Evolutionary conservation across 352 stramenopile genomes (phyloP), one percentile per base, ranked within the genome.

Genomic region (Globisporangium perplexum): DNA sequence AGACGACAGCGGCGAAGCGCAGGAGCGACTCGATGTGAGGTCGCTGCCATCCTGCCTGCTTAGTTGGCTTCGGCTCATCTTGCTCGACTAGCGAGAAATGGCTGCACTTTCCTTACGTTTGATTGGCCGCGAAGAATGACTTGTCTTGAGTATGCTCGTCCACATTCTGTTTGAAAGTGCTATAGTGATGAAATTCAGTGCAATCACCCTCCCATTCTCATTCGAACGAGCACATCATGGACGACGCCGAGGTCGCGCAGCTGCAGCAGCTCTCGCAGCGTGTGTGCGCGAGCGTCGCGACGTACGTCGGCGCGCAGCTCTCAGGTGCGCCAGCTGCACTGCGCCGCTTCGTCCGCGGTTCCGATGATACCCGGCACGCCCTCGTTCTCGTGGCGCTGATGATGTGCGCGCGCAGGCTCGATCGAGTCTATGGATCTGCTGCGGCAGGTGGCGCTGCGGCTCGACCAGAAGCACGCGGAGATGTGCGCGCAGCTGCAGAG

Each of bases 401-500:
- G 31, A 38, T 38, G 31, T 15, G 12, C 14, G 33, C 11, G 7
- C 18, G 18, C 39, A 93, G 83, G 77, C 22, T 91, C 83, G 14
- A 57, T 86, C 4, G 83, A 91, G 62, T 81, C 65, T 26, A 91
- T 89, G 77, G 63, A 86, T 52, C 43, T 91, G 45, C 65, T 91
- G 54, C 59, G 86, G 47, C 73, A 75, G 36, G 77, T 93, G 12
- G 63, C 89, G 28, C 55, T 69, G 20, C 71, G 66, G 14, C 67
- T 90, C 46, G 70, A 90, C 39, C 52, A 51, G 55, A 93, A 90
- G 64, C 86, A 90, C 53, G 31, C 59, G 22, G 50, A 59, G 20
- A 91, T 93, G 77, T 69, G 72, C 42, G 62, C 60, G 0, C 80
- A 93, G 46, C 57, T 74, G 46, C 62, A 75, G 24, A 78, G 66